phyloP scores from a whole-genome alignment of 176 grass and related monocot species.

The Zea mays region DNA sequence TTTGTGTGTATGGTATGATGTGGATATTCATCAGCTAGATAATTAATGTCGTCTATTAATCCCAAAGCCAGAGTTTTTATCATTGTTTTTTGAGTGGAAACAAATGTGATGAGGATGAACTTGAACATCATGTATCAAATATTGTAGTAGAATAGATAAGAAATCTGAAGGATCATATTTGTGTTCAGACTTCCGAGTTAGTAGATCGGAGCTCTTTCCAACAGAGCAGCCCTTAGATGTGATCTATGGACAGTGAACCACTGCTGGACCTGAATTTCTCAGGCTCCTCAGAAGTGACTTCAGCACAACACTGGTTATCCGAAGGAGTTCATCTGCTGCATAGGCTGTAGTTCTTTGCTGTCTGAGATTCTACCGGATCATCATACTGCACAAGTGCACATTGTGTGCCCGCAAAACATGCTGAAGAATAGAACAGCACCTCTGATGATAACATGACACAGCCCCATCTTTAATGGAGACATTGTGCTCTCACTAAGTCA shows the following conservation, averaged over 20 bases:
- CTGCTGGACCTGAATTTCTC: neutral
- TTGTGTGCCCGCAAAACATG: neutral
- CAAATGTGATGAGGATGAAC: neutral
- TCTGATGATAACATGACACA: slow-evolving; percentile 5
- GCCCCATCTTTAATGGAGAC: neutral
- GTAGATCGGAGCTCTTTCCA: neutral
- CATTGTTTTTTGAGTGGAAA: neutral
- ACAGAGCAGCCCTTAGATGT: neutral
- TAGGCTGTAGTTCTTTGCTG: neutral
- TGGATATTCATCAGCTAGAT: neutral
- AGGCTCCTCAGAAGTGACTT: neutral
- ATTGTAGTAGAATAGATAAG: neutral
- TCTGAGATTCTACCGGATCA: neutral
- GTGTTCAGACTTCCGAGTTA: neutral
- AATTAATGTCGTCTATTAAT: neutral
- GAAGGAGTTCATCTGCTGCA: neutral
- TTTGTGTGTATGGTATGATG: neutral
- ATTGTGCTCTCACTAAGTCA: slow-evolving; percentile 7
- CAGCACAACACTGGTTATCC: neutral
- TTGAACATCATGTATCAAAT: neutral
- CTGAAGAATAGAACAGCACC: neutral
- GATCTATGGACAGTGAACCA: neutral
- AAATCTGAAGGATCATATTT: neutral
- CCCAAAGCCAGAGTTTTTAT: neutral
- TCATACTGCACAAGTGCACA: neutral